Conservation (phyloP, 345 rosid species). For the Chamaenerion angustifolium region DNA sequence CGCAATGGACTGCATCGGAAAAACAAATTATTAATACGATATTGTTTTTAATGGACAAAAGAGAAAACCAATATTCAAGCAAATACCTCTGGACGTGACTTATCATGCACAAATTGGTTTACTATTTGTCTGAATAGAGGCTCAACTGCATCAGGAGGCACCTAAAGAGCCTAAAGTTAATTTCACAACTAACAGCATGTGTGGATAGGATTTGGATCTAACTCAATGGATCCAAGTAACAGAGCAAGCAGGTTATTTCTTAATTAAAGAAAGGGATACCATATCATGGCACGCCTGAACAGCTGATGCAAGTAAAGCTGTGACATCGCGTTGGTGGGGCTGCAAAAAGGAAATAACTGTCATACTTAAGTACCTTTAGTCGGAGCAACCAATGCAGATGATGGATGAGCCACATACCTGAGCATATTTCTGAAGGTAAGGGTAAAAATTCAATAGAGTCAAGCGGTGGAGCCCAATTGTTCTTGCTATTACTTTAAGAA, state of each 20-base stretch:
- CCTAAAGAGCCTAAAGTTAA: conserved; percentile 27
- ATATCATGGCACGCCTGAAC: conserved; percentile 96
- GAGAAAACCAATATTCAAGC: conserved; percentile 3
- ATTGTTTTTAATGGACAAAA: background rate
- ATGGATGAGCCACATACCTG: conserved; percentile 33
- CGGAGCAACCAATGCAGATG: background rate
- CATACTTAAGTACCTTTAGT: background rate
- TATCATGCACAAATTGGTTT: conserved; percentile 86
- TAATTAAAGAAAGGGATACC: conserved; percentile 31
- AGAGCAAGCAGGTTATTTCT: background rate
- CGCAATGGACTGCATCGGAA: conserved; percentile 56
- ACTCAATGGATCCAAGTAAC: background rate
- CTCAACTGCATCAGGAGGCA: conserved; percentile 97
- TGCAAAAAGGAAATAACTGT: conserved; percentile 20
- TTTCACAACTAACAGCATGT: background rate
- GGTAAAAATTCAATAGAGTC: conserved; percentile 59
- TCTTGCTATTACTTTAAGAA: conserved; percentile 80
- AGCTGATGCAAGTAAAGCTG: conserved; percentile 84
- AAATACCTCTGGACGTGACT: conserved; percentile 83
- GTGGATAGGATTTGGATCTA: background rate
- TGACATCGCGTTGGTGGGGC: conserved; percentile 90
- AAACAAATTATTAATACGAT: conserved; percentile 5
- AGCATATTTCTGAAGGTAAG: conserved; percentile 68
- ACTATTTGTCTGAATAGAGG: conserved; percentile 87
- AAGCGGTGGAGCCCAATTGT: conserved; percentile 82